Conservation (phyloP, 495 filamentous ascomycete genomes). For the Aspergillus incahuasiensis region DNA sequence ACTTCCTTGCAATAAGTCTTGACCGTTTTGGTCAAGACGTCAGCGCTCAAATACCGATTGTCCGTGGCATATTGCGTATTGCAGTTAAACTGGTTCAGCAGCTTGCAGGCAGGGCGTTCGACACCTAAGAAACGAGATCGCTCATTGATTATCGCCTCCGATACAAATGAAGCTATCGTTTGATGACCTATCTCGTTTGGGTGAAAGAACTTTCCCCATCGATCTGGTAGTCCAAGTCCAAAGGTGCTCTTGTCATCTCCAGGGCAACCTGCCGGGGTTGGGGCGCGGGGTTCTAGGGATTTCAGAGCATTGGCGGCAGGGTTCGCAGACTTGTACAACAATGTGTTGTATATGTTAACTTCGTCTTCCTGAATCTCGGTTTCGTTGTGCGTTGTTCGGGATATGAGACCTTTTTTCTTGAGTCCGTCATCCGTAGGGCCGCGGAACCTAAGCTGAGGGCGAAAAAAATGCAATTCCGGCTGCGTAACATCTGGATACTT, state of each 20-base stretch:
- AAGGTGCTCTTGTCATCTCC: neutral
- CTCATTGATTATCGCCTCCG: constrained; percentile 9
- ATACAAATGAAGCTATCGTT: constrained; percentile 9
- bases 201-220: no score
- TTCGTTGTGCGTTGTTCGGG: neutral
- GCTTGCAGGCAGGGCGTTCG: neutral
- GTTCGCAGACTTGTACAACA: neutral
- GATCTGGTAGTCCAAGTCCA: no score
- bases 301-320: neutral
- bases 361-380: neutral
- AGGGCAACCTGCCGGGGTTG: neutral
- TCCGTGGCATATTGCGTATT: neutral
- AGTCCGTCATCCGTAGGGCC: neutral
- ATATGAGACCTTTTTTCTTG: neutral
- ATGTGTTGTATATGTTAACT: neutral
- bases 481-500: constrained; percentile 21
- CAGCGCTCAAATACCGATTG: constrained; percentile 15
- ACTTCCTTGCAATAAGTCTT: neutral
- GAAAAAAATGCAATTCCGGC: constrained; percentile 21
- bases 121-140: constrained; percentile 13
- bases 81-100: constrained; percentile 3
- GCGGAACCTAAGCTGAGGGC: constrained; percentile 13
- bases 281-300: neutral
- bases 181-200: no score
- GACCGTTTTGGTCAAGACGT: neutral